Evolutionary conservation across 2,329 filamentous ascomycete genomes (phyloP).

Genomic region (Ilyonectria mors-panacis): DNA sequence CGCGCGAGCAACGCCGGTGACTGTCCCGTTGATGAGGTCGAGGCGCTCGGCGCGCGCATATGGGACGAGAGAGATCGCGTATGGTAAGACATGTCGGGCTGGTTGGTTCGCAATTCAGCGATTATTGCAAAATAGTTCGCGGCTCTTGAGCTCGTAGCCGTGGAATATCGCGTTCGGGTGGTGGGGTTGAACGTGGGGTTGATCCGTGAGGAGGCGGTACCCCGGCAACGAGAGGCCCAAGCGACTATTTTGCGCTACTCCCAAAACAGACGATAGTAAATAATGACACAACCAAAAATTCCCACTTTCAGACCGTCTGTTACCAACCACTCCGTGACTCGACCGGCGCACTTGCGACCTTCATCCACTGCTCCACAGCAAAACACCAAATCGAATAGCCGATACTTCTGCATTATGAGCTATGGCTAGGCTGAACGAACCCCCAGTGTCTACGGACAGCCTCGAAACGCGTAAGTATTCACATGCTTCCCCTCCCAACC

Average conservation of each 20-base stretch:
- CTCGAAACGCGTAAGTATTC: conserved; percentile 77
- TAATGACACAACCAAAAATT: conserved; percentile 52
- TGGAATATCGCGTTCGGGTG: conserved; percentile 39
- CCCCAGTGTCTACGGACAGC: conserved; percentile 76
- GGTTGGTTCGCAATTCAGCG: background rate
- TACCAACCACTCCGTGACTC: conserved; percentile 42
- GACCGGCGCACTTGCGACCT: conserved; percentile 31
- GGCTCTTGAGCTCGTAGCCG: conserved; percentile 19
- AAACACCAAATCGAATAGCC: conserved; percentile 18
- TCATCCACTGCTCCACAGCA: conserved; percentile 37
- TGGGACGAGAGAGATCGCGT: conserved; percentile 75
- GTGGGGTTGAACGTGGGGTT: conserved; percentile 50
- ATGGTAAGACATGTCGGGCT: conserved; percentile 66
- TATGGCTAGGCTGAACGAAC: conserved; percentile 89
- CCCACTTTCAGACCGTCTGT: conserved; percentile 43
- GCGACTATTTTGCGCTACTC: conserved; percentile 39
- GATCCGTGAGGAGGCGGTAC: conserved; percentile 27
- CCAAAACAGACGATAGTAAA: conserved; percentile 52
- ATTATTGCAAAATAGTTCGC: conserved; percentile 8
- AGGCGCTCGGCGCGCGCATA: conserved; percentile 73
- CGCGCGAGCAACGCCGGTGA: conserved; percentile 80
- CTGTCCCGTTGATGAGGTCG: conserved; percentile 68
- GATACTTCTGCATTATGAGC: conserved; percentile 54
- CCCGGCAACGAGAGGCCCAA: conserved; percentile 50
- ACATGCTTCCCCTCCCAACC: conserved; percentile 23